phyloP scores from a whole-genome alignment of 345 rosid genomes.

The Melaleuca alternifolia region DNA sequence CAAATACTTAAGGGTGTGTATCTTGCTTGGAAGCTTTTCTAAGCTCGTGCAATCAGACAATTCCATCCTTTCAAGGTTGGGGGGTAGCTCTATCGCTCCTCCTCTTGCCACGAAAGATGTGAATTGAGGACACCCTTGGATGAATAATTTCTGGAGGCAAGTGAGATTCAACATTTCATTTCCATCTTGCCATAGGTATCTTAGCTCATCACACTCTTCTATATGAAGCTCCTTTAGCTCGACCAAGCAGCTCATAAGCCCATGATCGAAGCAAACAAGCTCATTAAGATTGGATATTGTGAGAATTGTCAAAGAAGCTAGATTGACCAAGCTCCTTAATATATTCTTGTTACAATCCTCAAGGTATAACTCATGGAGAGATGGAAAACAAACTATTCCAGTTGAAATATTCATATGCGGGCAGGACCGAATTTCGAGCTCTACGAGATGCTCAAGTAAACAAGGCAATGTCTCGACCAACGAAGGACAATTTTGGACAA shows the following conservation, averaged over 20 bases:
- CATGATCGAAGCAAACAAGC: not conserved
- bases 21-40: too few species aligned
- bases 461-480: not conserved
- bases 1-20: not conserved
- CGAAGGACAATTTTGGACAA: not conserved
- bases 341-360: not conserved
- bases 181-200: not conserved
- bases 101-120: rapidly evolving
- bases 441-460: not conserved
- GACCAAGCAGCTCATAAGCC: not conserved
- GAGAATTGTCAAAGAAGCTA: not conserved
- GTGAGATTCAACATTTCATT: rapidly evolving
- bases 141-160: not conserved
- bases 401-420: not conserved
- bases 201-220: rapidly evolving
- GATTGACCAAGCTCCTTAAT: not conserved
- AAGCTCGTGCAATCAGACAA: rapidly evolving
- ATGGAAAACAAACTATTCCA: not conserved
- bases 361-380: not conserved
- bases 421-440: not conserved
- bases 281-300: rapidly evolving
- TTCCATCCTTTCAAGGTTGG: not conserved
- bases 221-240: not conserved
- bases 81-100: too few species aligned
- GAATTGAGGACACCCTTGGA: rapidly evolving